Evolutionary conservation across 1,139 yeast genomes (phyloP).

Genomic region (Pichia sp.): DNA sequence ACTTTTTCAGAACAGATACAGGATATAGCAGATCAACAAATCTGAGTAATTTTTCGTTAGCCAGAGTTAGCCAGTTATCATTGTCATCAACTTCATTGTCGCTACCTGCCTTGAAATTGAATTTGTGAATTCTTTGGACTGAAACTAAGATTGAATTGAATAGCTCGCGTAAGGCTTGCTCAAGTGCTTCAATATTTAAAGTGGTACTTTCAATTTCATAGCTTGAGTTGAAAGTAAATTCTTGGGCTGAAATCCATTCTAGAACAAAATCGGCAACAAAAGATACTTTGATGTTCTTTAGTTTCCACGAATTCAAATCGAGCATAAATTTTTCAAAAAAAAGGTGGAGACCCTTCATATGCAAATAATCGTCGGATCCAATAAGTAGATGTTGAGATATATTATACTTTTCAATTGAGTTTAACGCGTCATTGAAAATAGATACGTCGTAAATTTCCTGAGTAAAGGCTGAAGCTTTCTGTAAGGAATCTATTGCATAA

Average conservation of each 20-base stretch:
- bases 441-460: constrained; percentile 3
- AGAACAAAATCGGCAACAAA: constrained; percentile 47
- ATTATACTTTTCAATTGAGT: background rate
- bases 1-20: constrained; percentile 27
- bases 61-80: constrained; percentile 50
- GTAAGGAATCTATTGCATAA: constrained; percentile 39
- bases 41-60: constrained; percentile 43
- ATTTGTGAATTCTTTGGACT: constrained; percentile 52
- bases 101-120: constrained; percentile 31
- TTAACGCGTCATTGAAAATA: constrained; percentile 19
- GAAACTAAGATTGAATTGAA: constrained; percentile 62
- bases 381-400: constrained; percentile 7
- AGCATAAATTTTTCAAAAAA: constrained; percentile 23
- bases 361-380: constrained; percentile 14
- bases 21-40: constrained; percentile 39
- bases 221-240: constrained; percentile 26
- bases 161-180: constrained; percentile 45
- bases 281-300: constrained; percentile 28
- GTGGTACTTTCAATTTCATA: constrained; percentile 28
- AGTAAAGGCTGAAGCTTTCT: constrained; percentile 25
- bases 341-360: constrained; percentile 8
- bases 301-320: constrained; percentile 33
- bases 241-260: constrained; percentile 36
- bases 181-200: constrained; percentile 39
- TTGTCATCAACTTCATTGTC: constrained; percentile 42